A percentile compares a stretch with the other conserved stretches of the same genome.
These are phyloP conservation scores for Chrysanthemum makinoi DNA, from an alignment of 129 eudicot species.

Conservation along the genomic window DNA sequence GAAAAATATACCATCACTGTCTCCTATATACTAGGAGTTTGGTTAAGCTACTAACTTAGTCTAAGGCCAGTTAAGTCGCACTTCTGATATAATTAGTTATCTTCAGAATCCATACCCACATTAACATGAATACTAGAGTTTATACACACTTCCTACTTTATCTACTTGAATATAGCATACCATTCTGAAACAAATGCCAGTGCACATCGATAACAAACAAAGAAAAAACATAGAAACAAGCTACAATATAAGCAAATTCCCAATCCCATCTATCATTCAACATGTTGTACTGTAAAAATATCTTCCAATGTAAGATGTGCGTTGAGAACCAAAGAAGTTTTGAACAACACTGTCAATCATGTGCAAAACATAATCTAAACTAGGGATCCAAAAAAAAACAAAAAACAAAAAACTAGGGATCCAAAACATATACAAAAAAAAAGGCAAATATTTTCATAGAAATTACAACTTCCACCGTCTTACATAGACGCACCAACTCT, in stretches of 20 bases:
- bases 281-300: not conserved
- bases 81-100: not conserved
- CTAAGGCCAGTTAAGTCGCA: not conserved
- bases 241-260: not conserved
- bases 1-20: too few relatives aligned
- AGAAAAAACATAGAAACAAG: not conserved
- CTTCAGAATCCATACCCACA: too few relatives aligned
- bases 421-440: too few relatives aligned
- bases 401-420: too few relatives aligned
- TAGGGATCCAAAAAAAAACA: too few relatives aligned
- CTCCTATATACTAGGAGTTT: too few relatives aligned
- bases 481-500: too few relatives aligned
- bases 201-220: not conserved
- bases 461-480: too few relatives aligned
- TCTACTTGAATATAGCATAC: not conserved
- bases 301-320: not conserved
- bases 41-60: not conserved
- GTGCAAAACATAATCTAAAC: too few relatives aligned
- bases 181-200: not conserved
- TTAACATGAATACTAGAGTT: not conserved
- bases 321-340: not conserved
- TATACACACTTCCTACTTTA: not conserved
- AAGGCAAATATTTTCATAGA: too few relatives aligned
- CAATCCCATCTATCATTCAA: not conserved
- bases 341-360: too few relatives aligned